Conservation (phyloP, 257 asterid species). For the Linaria vulgaris region DNA sequence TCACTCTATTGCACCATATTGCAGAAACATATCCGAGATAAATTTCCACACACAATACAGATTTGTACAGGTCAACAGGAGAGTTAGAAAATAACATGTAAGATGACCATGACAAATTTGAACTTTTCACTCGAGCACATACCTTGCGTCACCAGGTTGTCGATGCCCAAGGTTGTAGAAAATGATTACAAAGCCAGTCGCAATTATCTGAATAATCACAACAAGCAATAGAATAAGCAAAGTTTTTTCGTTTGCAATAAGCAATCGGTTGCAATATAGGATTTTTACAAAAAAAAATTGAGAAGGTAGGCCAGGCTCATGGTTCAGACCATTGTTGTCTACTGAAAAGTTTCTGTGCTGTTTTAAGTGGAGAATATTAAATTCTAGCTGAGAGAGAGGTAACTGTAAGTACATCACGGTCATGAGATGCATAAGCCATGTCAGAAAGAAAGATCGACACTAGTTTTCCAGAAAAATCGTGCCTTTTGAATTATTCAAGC, state of each 20-base stretch:
- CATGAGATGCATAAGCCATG: not conserved
- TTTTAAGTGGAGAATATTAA: constrained; percentile 8
- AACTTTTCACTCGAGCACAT: constrained; percentile 23
- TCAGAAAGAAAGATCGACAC: constrained; percentile 2
- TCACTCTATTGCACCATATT: not conserved
- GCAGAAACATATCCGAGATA: constrained; percentile 1
- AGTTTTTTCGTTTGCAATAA: constrained; percentile 1
- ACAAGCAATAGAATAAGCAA: constrained; percentile 14
- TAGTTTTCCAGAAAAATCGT: not conserved
- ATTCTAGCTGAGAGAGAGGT: too few species aligned
- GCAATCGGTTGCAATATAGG: not conserved
- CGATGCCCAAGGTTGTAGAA: constrained; percentile 89
- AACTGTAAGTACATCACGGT: not conserved
- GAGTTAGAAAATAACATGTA: not conserved
- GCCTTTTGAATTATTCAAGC: not conserved
- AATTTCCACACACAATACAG: constrained; percentile 1
- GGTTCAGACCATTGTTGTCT: constrained; percentile 1
- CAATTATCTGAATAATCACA: constrained; percentile 59
- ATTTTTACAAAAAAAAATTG: constrained; percentile 5
- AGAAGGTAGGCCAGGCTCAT: constrained; percentile 14
- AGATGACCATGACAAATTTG: not conserved
- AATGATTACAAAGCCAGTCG: constrained; percentile 77
- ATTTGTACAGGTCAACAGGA: not conserved
- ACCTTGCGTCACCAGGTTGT: constrained; percentile 89
- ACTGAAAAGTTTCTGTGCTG: not conserved